phyloP scores from a whole-genome alignment of 768 basidiomycete species.

The Candolleomyces eurysporus region DNA sequence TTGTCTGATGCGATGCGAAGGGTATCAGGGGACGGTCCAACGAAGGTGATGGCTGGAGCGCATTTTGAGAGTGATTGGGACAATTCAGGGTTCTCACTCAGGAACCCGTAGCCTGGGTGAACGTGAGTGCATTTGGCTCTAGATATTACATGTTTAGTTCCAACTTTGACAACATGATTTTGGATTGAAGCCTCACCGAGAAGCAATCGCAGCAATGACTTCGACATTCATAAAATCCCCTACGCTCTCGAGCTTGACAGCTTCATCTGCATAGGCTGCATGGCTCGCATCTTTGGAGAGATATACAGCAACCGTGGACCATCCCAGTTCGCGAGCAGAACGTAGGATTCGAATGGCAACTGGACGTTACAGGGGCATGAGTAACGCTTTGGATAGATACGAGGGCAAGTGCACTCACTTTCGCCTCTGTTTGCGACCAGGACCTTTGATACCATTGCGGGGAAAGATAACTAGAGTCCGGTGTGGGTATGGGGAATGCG shows the following conservation, averaged over 20 bases:
- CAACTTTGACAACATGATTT: not conserved
- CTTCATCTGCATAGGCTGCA: slow-evolving; percentile 79
- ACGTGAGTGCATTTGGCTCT: slow-evolving; percentile 34
- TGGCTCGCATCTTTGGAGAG: slow-evolving; percentile 82
- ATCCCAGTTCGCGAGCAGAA: slow-evolving; percentile 80
- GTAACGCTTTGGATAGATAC: slow-evolving; percentile 19
- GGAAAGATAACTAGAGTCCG: not conserved
- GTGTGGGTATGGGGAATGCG: too few relatives aligned
- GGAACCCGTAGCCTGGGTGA: slow-evolving; percentile 74
- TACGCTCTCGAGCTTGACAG: slow-evolving; percentile 82
- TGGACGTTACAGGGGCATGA: slow-evolving; percentile 16
- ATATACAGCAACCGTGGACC: slow-evolving; percentile 87
- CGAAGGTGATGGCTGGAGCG: slow-evolving; percentile 61
- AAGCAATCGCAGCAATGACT: slow-evolving; percentile 27
- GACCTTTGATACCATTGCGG: slow-evolving; percentile 52
- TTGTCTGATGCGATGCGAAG: slow-evolving; percentile 66
- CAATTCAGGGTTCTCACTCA: slow-evolving; percentile 82
- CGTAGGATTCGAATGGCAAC: slow-evolving; percentile 91
- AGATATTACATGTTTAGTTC: not conserved
- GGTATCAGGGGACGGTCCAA: slow-evolving; percentile 77
- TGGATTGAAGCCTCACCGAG: slow-evolving; percentile 17
- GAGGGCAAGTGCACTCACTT: slow-evolving; percentile 31
- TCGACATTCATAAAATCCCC: slow-evolving; percentile 37
- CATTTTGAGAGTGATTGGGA: slow-evolving; percentile 76
- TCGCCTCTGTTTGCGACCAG: slow-evolving; percentile 78